Evolutionary conservation across 495 filamentous ascomycete species (phyloP).

Genomic region (Xylaria cubensis): DNA sequence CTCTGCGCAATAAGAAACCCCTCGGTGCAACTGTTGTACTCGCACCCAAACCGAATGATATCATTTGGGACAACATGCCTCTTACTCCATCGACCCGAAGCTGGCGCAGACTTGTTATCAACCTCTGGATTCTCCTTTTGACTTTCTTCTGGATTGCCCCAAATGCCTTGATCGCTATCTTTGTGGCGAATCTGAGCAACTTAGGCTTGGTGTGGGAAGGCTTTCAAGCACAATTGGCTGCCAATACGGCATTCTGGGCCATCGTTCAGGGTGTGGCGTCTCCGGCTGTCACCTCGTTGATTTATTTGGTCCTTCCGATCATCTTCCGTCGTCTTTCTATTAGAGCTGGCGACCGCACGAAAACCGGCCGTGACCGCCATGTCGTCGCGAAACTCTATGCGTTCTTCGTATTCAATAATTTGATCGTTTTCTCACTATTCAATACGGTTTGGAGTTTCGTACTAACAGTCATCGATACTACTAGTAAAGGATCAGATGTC

Average conservation of each 20-base stretch:
- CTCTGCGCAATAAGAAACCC: conserved; percentile 77
- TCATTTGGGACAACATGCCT: conserved; percentile 94
- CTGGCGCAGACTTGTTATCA: conserved; percentile 77
- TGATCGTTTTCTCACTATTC: conserved; percentile 93
- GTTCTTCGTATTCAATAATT: conserved; percentile 98
- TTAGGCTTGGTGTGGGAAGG: conserved; percentile 79
- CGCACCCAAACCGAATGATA: conserved; percentile 85
- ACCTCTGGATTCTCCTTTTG: conserved; percentile 79
- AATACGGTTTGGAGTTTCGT: conserved; percentile 76
- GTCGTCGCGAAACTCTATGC: conserved; percentile 90
- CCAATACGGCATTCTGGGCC: conserved; percentile 73
- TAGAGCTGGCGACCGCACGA: conserved; percentile 82
- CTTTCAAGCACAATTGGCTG: conserved; percentile 69
- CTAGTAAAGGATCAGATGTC: conserved; percentile 56
- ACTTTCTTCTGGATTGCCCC: conserved; percentile 92
- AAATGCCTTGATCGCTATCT: conserved; percentile 94
- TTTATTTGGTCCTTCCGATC: conserved; percentile 88
- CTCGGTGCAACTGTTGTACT: conserved; percentile 78
- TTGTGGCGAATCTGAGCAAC: conserved; percentile 83
- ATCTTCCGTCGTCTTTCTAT: conserved; percentile 86
- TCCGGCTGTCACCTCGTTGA: conserved; percentile 86
- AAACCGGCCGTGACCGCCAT: conserved; percentile 91
- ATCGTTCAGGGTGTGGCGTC: conserved; percentile 92
- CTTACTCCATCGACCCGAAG: conserved; percentile 68
- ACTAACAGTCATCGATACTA: conserved; percentile 63